A percentile compares a stretch with the other conserved stretches of the same genome.
phyloP scores from a whole-genome alignment of 2,329 filamentous ascomycete species.

The Neodidymelliopsis sp. region DNA sequence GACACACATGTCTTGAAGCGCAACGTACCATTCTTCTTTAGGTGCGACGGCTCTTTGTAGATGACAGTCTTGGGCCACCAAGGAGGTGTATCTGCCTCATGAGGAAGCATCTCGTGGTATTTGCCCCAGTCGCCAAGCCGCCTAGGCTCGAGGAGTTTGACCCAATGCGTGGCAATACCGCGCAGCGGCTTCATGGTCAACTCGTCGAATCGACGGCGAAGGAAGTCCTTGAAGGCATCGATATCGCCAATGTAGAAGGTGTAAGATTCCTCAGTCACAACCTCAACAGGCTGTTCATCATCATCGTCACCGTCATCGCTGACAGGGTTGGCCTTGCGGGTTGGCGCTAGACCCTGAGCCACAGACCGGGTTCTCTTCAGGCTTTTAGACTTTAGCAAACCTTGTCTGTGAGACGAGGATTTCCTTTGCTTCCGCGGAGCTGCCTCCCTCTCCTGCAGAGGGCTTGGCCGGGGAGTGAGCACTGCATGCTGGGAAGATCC shows the following conservation, averaged over 20 bases:
- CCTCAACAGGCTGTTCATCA: constrained; percentile 11
- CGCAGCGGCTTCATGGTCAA: constrained; percentile 44
- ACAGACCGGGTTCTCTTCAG: constrained; percentile 26
- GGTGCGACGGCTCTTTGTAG: constrained; percentile 45
- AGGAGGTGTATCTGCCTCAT: constrained; percentile 25
- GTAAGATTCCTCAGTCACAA: constrained; percentile 18
- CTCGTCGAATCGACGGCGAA: constrained; percentile 34
- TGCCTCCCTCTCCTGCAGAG: background rate
- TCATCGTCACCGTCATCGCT: constrained; percentile 21
- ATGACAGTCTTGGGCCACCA: constrained; percentile 43
- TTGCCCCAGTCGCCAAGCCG: constrained; percentile 34
- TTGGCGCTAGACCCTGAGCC: constrained; percentile 4
- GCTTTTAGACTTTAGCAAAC: constrained; percentile 12
- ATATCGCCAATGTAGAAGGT: constrained; percentile 40
- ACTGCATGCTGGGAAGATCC: constrained; percentile 3
- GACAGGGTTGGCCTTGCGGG: background rate
- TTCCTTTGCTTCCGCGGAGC: background rate
- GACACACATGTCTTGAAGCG: background rate
- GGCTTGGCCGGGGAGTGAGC: background rate
- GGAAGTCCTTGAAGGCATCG: constrained; percentile 31
- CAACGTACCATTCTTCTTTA: constrained; percentile 36
- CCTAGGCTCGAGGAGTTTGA: constrained; percentile 38
- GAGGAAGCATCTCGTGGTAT: constrained; percentile 34
- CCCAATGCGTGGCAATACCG: constrained; percentile 42
- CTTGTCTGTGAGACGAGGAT: background rate